Conservation (phyloP, 208 protist species). For the Acanthamoeba culbertsoni region DNA sequence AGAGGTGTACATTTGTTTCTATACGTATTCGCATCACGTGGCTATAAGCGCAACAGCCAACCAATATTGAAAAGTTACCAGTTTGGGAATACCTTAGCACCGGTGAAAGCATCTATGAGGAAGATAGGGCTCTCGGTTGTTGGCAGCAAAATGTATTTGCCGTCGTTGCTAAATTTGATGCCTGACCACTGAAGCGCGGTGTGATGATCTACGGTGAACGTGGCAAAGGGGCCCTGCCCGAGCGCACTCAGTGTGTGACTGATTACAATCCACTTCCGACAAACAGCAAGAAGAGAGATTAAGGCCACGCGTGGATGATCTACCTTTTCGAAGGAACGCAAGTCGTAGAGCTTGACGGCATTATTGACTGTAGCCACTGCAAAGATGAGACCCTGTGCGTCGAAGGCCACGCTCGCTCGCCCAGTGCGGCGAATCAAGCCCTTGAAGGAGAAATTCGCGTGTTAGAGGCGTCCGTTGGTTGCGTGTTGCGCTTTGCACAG, state of each 20-base stretch:
- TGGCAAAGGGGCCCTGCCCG: constrained; percentile 66
- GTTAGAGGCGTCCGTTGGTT: no score
- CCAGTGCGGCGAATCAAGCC: neutral
- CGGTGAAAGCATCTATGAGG: constrained; percentile 74
- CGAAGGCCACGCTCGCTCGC: constrained; percentile 67
- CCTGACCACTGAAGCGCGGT: constrained; percentile 52
- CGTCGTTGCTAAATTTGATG: constrained; percentile 75
- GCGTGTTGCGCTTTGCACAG: no score
- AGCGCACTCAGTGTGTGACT: no score
- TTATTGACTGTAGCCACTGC: constrained; percentile 53
- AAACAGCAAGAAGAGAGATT: no score
- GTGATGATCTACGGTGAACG: constrained; percentile 18
- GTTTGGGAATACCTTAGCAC: constrained; percentile 19
- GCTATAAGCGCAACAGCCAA: neutral
- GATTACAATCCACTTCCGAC: no score
- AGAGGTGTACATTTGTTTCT: constrained; percentile 60
- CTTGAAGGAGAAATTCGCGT: no score
- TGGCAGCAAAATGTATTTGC: constrained; percentile 73
- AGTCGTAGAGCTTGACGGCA: constrained; percentile 76
- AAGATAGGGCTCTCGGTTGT: constrained; percentile 61
- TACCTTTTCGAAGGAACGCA: constrained; percentile 68
- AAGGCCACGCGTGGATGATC: no score
- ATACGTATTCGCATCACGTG: neutral
- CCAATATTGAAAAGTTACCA: neutral
- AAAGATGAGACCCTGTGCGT: constrained; percentile 76